phyloP scores from a whole-genome alignment of 2,329 filamentous ascomycete species.

The Fusarium luffae region DNA sequence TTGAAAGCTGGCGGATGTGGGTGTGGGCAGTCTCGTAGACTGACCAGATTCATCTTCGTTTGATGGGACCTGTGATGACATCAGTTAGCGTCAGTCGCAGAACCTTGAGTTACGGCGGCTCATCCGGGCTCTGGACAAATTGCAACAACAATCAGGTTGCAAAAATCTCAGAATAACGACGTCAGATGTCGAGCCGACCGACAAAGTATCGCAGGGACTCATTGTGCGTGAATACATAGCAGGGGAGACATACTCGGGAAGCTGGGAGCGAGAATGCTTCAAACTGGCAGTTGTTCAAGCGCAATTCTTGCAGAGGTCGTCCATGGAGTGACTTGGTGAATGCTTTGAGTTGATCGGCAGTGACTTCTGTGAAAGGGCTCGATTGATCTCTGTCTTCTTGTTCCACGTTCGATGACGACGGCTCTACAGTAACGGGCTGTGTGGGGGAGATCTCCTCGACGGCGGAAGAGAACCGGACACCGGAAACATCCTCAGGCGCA shows the following conservation, averaged over 20 bases:
- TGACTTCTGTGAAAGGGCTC: slow-evolving; percentile 56
- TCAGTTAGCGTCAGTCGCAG: slow-evolving; percentile 45
- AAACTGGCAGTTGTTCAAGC: slow-evolving; percentile 88
- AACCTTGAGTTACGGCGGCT: slow-evolving; percentile 20
- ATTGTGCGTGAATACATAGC: slow-evolving; percentile 8
- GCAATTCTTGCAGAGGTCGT: slow-evolving; percentile 80
- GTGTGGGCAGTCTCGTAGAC: slow-evolving; percentile 72
- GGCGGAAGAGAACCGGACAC: slow-evolving; percentile 77
- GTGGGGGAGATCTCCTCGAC: slow-evolving; percentile 72
- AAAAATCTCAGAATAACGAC: not conserved
- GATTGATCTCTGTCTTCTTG: slow-evolving; percentile 33
- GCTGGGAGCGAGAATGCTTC: slow-evolving; percentile 90
- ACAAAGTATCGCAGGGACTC: not conserved
- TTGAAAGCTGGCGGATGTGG: slow-evolving; percentile 70
- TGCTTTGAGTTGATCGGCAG: slow-evolving; percentile 74
- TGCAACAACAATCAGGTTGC: not conserved
- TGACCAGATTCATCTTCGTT: slow-evolving; percentile 69
- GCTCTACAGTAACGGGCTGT: slow-evolving; percentile 55
- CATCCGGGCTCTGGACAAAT: slow-evolving; percentile 1
- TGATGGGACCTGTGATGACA: slow-evolving; percentile 63
- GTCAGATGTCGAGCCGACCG: not conserved
- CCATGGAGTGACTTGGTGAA: slow-evolving; percentile 79
- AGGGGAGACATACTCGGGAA: slow-evolving; percentile 74
- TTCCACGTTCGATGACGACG: slow-evolving; percentile 39
- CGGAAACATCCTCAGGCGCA: slow-evolving; percentile 49